Conservation (phyloP, 768 basidiomycete genomes). For the Galerina sulciceps region DNA sequence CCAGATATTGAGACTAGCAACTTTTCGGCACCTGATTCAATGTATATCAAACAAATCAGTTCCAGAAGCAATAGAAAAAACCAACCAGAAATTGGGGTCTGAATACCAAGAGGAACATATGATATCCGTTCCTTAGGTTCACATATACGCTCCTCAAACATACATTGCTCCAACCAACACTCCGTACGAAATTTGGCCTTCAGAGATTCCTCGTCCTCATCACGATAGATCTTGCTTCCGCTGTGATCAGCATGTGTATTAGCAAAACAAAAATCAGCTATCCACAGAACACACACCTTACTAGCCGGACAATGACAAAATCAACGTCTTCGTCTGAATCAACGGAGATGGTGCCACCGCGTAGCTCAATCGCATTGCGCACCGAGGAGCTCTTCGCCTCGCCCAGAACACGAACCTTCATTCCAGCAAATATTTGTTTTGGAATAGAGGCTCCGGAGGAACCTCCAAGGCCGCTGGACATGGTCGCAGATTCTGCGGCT, state of each 20-base stretch:
- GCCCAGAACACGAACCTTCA: constrained; percentile 63
- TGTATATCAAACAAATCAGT: background rate
- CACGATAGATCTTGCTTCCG: constrained; percentile 68
- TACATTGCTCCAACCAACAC: constrained; percentile 91
- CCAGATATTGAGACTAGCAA: constrained; percentile 76
- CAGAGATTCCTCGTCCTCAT: constrained; percentile 51
- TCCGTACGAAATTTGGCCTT: constrained; percentile 79
- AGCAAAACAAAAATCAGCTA: background rate
- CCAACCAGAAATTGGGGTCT: constrained; percentile 63
- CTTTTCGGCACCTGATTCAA: constrained; percentile 52
- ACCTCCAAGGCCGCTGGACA: background rate
- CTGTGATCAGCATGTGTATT: constrained; percentile 37
- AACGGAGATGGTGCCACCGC: constrained; percentile 55
- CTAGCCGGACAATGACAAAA: constrained; percentile 72
- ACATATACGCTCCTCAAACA: constrained; percentile 77
- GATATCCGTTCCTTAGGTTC: constrained; percentile 67
- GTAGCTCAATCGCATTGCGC: constrained; percentile 59
- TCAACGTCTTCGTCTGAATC: constrained; percentile 56
- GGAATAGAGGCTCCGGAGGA: constrained; percentile 7
- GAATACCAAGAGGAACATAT: constrained; percentile 66
- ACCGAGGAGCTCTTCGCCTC: constrained; percentile 68
- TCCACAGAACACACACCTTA: constrained; percentile 54
- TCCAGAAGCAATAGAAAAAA: background rate
- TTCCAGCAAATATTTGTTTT: constrained; percentile 54
- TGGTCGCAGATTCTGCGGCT: constrained; percentile 24